Conservation (phyloP, 257 asterid genomes). For the Fraxinus cuspidata region DNA sequence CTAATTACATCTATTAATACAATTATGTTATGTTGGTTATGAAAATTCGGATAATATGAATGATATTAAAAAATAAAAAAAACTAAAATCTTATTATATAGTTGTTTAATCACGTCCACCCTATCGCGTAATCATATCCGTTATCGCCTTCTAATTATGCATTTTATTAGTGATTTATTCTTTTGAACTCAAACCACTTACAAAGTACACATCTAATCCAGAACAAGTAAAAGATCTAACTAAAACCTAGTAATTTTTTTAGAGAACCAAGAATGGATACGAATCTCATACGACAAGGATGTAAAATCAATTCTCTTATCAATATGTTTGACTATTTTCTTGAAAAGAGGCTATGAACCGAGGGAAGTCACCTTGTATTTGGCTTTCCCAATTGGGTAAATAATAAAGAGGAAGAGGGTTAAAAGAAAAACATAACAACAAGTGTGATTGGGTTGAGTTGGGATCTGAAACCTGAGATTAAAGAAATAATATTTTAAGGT, state of each 20-base stretch:
- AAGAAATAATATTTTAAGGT: neutral
- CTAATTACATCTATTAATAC: neutral
- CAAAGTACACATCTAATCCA: neutral
- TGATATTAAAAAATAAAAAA: too few relatives aligned
- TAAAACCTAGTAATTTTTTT: neutral
- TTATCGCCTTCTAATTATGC: neutral
- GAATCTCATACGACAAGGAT: neutral
- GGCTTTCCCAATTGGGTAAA: conserved; percentile 29
- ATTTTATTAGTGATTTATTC: neutral
- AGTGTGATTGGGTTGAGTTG: conserved; percentile 5
- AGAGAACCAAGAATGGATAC: neutral
- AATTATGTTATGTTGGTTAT: too few relatives aligned
- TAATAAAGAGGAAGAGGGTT: neutral
- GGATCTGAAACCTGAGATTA: conserved; percentile 30
- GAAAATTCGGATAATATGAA: neutral
- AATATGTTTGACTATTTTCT: neutral
- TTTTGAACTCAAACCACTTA: neutral
- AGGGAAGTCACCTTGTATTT: conserved; percentile 15
- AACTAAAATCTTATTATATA: too few relatives aligned
- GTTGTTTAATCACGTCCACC: neutral
- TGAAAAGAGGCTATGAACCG: neutral
- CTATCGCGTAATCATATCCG: neutral
- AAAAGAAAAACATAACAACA: neutral
- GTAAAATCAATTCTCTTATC: neutral
- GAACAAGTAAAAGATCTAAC: neutral